phyloP scores from a whole-genome alignment of 192 early-diverging fungal genomes.

The Mortierella antarctica region DNA sequence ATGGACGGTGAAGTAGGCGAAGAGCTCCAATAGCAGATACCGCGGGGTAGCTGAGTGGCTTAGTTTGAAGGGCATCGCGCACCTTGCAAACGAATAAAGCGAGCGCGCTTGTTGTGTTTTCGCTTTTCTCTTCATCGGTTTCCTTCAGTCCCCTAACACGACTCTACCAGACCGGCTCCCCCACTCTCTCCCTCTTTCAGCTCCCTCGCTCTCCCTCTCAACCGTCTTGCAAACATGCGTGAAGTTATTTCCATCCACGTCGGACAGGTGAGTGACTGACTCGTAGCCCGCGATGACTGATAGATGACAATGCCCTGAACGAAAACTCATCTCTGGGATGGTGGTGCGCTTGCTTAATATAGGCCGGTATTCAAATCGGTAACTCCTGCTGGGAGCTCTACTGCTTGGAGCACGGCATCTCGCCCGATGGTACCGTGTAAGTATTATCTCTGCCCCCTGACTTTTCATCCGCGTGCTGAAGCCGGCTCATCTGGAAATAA shows the following conservation, averaged over 20 bases:
- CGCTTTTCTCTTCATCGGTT: constrained; percentile 45
- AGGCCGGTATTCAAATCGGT: constrained; percentile 99
- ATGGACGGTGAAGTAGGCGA: not conserved
- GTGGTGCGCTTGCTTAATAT: not conserved
- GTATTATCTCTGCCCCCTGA: constrained; percentile 8
- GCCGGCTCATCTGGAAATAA: not conserved
- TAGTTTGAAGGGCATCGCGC: not conserved
- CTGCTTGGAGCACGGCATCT: constrained; percentile 96
- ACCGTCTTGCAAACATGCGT: constrained; percentile 29
- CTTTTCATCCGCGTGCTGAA: not conserved
- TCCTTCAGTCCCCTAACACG: constrained; percentile 47
- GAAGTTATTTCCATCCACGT: constrained; percentile 53
- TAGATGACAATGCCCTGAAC: not conserved
- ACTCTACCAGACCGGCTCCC: constrained; percentile 44
- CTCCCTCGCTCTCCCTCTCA: not conserved
- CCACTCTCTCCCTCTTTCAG: constrained; percentile 1
- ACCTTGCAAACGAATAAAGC: constrained; percentile 3
- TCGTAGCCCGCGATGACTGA: not conserved
- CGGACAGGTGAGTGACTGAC: constrained; percentile 44
- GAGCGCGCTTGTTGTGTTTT: constrained; percentile 8
- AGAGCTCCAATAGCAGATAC: not conserved
- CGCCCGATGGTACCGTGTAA: constrained; percentile 57
- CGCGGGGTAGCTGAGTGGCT: not conserved
- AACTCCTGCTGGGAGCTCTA: constrained; percentile 99
- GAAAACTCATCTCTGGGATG: not conserved